Percentiles rank a stretch among this genome's conserved stretches.
Evolutionary conservation across 2,329 filamentous ascomycete species (phyloP).

Genomic region (Calcarisporium arbuscula): DNA sequence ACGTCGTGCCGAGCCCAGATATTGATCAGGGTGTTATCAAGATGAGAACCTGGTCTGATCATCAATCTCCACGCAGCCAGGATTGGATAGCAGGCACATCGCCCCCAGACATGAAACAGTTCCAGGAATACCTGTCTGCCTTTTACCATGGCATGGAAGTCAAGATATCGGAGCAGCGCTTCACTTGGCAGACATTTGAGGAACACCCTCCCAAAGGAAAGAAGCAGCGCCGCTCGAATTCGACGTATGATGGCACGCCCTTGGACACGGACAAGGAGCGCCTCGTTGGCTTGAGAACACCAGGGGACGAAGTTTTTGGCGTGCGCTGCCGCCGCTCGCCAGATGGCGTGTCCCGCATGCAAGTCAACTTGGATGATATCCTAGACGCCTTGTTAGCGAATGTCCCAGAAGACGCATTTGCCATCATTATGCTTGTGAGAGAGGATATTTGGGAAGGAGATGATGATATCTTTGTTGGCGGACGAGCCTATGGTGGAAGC

Average conservation of each 20-base stretch:
- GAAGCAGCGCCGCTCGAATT: no score
- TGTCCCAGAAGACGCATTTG: slow-evolving; percentile 52
- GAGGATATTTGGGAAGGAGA: slow-evolving; percentile 62
- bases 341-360: slow-evolving; percentile 39
- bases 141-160: slow-evolving; percentile 51
- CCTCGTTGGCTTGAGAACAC: slow-evolving; percentile 39
- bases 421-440: slow-evolving; percentile 48
- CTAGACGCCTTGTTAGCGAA: slow-evolving; percentile 49
- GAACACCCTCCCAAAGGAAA: slow-evolving; percentile 12
- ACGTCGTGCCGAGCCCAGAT: slow-evolving; percentile 42
- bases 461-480: slow-evolving; percentile 61
- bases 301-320: slow-evolving; percentile 30
- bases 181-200: slow-evolving; percentile 46
- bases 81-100: not conserved
- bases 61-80: no score
- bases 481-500: slow-evolving; percentile 58
- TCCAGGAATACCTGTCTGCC: slow-evolving; percentile 30
- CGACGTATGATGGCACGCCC: slow-evolving; percentile 3
- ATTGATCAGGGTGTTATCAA: slow-evolving; percentile 27
- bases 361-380: slow-evolving; percentile 56
- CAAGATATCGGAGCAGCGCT: slow-evolving; percentile 28
- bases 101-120: slow-evolving; percentile 20
- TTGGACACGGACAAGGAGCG: not conserved
- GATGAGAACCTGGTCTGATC: slow-evolving; percentile 35
- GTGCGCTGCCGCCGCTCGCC: slow-evolving; percentile 44